Conservation (phyloP, 768 basidiomycete genomes). For the Clitopilus hobsonii region DNA sequence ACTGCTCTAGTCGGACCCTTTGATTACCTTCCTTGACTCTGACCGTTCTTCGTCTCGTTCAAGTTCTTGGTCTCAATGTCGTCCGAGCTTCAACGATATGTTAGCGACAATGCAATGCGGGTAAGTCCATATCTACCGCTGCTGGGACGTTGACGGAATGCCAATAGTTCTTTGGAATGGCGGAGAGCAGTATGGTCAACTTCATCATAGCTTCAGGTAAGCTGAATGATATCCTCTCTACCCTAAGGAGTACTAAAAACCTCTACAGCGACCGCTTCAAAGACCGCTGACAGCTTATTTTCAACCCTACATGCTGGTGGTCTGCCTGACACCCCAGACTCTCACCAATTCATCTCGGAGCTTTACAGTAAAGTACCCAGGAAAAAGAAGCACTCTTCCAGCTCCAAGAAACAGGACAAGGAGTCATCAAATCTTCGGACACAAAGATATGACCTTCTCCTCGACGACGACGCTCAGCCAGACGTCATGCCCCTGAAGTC, state of each 20-base stretch:
- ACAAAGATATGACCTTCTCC: slow-evolving; percentile 74
- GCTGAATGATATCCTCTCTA: slow-evolving; percentile 13
- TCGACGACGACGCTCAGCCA: slow-evolving; percentile 67
- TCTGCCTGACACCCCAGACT: slow-evolving; percentile 74
- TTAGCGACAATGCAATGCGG: slow-evolving; percentile 73
- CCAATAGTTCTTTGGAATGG: slow-evolving; percentile 72
- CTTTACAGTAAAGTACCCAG: slow-evolving; percentile 76
- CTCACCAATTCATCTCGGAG: slow-evolving; percentile 75
- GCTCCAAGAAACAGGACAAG: slow-evolving; percentile 64
- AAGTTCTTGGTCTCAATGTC: slow-evolving; percentile 56
- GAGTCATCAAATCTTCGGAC: slow-evolving; percentile 64
- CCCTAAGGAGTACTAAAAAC: slow-evolving; percentile 2
- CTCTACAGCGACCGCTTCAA: slow-evolving; percentile 70
- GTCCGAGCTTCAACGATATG: slow-evolving; percentile 61
- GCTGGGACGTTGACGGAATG: not conserved
- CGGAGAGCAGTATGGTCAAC: slow-evolving; percentile 80
- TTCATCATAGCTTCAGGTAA: slow-evolving; percentile 83
- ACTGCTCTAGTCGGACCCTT: not conserved
- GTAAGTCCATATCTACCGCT: slow-evolving; percentile 32
- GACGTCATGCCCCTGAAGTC: slow-evolving; percentile 38
- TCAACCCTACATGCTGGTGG: slow-evolving; percentile 70
- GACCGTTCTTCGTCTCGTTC: not conserved
- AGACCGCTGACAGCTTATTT: slow-evolving; percentile 77
- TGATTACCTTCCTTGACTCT: not conserved
- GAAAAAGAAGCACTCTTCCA: slow-evolving; percentile 56